These are phyloP conservation scores for Nicotiana otophora DNA, from an alignment of 257 asterid genomes.

Conservation along the genomic window DNA sequence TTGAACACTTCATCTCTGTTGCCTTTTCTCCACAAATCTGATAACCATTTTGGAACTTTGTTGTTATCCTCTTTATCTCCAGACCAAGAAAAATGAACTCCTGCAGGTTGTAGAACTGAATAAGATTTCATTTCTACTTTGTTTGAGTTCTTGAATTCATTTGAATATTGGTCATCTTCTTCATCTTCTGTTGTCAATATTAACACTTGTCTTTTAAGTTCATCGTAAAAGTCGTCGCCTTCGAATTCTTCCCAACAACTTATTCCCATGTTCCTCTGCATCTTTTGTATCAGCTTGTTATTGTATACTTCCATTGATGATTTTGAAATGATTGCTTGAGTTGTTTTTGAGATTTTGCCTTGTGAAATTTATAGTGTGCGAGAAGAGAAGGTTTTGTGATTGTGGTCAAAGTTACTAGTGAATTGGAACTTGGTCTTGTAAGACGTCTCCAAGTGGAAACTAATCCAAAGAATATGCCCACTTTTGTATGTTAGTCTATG, in stretches of 20 bases:
- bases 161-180: not conserved
- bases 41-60: constrained; percentile 47
- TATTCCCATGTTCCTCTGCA: constrained; percentile 6
- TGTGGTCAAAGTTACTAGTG: constrained; percentile 35
- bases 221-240: constrained; percentile 11
- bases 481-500: constrained; percentile 27
- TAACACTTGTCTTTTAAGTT: constrained; percentile 16
- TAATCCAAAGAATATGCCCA: constrained; percentile 35
- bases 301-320: constrained; percentile 28
- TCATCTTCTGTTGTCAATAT: constrained; percentile 13
- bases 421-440: constrained; percentile 14
- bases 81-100: constrained; percentile 44
- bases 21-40: constrained; percentile 55
- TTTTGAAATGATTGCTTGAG: not conserved
- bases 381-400: constrained; percentile 16
- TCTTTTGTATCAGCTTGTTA: constrained; percentile 9
- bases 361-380: not conserved
- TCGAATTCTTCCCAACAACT: constrained; percentile 26
- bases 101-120: constrained; percentile 3
- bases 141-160: not conserved
- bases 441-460: constrained; percentile 32
- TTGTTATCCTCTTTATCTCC: constrained; percentile 24
- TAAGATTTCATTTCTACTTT: not conserved
- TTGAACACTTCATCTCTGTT: constrained; percentile 15
- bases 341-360: not conserved